Conservation (phyloP, 2,329 filamentous ascomycete species). For the Rosellinia necatrix region DNA sequence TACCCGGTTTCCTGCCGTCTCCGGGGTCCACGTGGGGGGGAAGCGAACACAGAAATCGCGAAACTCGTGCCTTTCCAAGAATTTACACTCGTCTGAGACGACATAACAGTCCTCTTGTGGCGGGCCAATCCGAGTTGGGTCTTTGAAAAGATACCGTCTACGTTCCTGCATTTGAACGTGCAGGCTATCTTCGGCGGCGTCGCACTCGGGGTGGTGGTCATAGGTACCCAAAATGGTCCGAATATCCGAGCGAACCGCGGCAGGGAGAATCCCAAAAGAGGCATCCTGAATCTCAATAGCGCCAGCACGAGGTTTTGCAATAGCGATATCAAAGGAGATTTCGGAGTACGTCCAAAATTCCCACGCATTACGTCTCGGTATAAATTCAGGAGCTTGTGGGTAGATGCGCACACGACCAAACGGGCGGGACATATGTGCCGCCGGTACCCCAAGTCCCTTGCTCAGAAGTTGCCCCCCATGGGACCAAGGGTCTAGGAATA, state of each 20-base stretch:
- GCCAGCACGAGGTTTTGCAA: background rate
- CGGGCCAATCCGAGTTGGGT: slow-evolving; percentile 29
- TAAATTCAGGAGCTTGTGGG: background rate
- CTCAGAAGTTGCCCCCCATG: slow-evolving; percentile 8
- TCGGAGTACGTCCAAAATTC: slow-evolving; percentile 25
- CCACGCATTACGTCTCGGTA: slow-evolving; percentile 19
- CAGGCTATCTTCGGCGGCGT: slow-evolving; percentile 39
- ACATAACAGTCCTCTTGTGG: slow-evolving; percentile 38
- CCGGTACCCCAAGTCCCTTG: background rate
- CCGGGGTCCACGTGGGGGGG: slow-evolving; percentile 18
- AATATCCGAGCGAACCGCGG: slow-evolving; percentile 3
- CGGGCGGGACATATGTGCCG: slow-evolving; percentile 17
- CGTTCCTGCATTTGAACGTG: slow-evolving; percentile 17
- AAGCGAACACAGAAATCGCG: slow-evolving; percentile 38
- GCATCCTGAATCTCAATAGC: slow-evolving; percentile 5
- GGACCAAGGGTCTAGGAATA: slow-evolving; percentile 29
- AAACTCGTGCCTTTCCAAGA: slow-evolving; percentile 41
- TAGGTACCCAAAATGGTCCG: slow-evolving; percentile 27
- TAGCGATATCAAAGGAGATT: slow-evolving; percentile 29
- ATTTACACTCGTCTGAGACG: slow-evolving; percentile 36
- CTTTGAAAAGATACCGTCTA: slow-evolving; percentile 41
- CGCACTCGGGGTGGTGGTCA: slow-evolving; percentile 34
- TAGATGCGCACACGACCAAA: slow-evolving; percentile 23
- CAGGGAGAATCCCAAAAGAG: slow-evolving; percentile 6
- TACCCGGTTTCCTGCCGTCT: background rate